These are phyloP conservation scores for Phyllostachys edulis DNA, from an alignment of 176 grass and related monocot genomes.

Conservation along the genomic window DNA sequence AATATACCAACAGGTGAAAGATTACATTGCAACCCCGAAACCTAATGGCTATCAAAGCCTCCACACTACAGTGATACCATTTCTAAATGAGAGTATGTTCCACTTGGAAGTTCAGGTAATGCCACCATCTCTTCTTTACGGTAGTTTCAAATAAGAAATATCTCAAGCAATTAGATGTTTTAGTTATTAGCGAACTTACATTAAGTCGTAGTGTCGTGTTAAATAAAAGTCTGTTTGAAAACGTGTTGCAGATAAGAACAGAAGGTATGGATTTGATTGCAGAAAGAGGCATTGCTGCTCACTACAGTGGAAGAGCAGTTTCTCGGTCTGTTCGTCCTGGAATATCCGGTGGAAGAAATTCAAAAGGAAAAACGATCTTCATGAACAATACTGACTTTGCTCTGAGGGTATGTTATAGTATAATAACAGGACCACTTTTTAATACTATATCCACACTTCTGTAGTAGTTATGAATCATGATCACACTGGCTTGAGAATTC, in stretches of 20 bases:
- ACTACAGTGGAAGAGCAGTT: slow-evolving; percentile 89
- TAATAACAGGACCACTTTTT: background rate
- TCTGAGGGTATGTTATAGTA: slow-evolving; percentile 62
- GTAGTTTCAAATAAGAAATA: slow-evolving; percentile 21
- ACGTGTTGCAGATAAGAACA: slow-evolving; percentile 86
- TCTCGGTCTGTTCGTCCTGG: slow-evolving; percentile 53
- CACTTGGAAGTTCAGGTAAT: slow-evolving; percentile 95
- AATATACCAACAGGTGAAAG: slow-evolving; percentile 66
- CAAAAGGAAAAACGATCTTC: slow-evolving; percentile 71
- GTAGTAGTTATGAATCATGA: slow-evolving; percentile 6
- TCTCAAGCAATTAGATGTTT: slow-evolving; percentile 2
- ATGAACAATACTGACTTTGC: slow-evolving; percentile 81
- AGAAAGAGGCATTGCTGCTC: slow-evolving; percentile 96
- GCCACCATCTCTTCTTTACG: background rate
- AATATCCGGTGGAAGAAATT: slow-evolving; percentile 66
- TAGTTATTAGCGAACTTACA: background rate
- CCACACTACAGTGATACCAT: slow-evolving; percentile 94
- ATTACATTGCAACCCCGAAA: slow-evolving; percentile 97
- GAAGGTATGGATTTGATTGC: slow-evolving; percentile 98
- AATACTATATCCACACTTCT: background rate
- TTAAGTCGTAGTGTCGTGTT: no score
- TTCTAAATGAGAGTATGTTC: slow-evolving; percentile 98
- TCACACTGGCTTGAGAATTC: background rate
- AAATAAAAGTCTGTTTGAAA: background rate
- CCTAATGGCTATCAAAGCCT: slow-evolving; percentile 97